Evolutionary conservation across 116 monocot genomes (phyloP), one percentile per base, ranked within the genome.

Genomic region (Dioscorea cayenensis): DNA sequence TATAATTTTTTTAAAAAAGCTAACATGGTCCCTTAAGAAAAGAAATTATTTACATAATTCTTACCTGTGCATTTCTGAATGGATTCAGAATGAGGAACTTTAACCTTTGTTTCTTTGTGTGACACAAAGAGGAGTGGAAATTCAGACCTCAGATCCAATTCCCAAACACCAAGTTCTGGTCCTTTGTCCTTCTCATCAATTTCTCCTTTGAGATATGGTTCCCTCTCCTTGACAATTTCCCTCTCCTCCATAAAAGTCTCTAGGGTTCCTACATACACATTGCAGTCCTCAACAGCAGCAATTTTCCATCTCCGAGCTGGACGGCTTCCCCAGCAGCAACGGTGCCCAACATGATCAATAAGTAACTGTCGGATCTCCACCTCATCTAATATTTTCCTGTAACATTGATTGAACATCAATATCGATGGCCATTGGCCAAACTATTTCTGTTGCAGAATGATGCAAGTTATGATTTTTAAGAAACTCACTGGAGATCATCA

Each of bases 181-280:
- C 81, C 90, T 63, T 76, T 79, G 49, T 84, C 81, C 29, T 77
- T 86, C 37, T 80, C 90, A 70, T 93, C 97, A 76, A 97, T 35
- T 72, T 93, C 72, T 27, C 76, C 84, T 67, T 86, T 88, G 9
- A 68, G 14, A 66, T 85, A 86, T 23, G 94, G 88, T 74, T 85
- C 85, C 51, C 62, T 93, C 77, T 84, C 85, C 59, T 12, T 77
- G 35, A 83, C 62, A 63, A 65, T 43, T 66, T 97, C 88, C 72
- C 97, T 90, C 73, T 90, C 94, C 78, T 97, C 97, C 35, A 93
- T 80, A 71, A 97, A 97, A 62, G 91, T 93, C 80, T 97, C 97
- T 22, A 97, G 50, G 28, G 86, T 93, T 61, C 97, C 97, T 19
- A 97, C 84, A 75, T 93, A 97, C 19, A 97, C 91, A 77, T 97